Evolutionary conservation across 2,329 filamentous ascomycete genomes (phyloP).

Genomic region (Trichoderma citrinoviride): DNA sequence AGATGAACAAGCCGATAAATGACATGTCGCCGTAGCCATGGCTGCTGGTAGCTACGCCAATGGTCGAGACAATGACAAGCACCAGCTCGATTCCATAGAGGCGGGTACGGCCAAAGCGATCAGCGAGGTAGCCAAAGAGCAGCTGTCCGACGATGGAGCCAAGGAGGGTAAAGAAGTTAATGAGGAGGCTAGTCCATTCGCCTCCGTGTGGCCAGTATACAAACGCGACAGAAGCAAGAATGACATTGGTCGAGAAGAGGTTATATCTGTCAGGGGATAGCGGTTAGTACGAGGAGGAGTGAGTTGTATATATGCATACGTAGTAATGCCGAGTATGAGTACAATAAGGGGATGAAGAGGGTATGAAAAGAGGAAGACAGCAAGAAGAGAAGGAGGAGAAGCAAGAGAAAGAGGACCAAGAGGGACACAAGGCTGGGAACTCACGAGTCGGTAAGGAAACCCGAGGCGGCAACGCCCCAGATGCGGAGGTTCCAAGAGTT

Average conservation of each 20-base stretch:
- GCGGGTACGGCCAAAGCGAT: constrained; percentile 53
- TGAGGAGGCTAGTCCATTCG: constrained; percentile 46
- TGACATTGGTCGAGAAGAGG: constrained; percentile 54
- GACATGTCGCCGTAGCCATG: constrained; percentile 49
- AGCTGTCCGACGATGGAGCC: constrained; percentile 53
- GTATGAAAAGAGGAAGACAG: not conserved
- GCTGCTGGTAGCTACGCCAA: constrained; percentile 53
- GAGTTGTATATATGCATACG: not conserved
- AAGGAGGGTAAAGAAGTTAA: constrained; percentile 52
- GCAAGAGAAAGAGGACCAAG: not conserved
- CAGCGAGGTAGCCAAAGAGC: constrained; percentile 53
- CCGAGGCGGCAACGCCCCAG: constrained; percentile 54
- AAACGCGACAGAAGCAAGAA: constrained; percentile 51
- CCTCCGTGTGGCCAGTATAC: constrained; percentile 50
- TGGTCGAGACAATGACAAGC: constrained; percentile 56
- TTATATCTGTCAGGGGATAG: constrained; percentile 44
- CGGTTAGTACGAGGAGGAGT: not conserved
- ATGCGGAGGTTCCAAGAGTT: constrained; percentile 56
- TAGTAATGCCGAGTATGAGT: too few relatives aligned
- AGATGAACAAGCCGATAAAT: constrained; percentile 50
- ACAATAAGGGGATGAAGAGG: too few relatives aligned
- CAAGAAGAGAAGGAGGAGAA: not conserved
- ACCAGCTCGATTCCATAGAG: constrained; percentile 57
- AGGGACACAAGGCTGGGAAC: constrained; percentile 25
- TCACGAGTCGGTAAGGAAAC: constrained; percentile 54